Conservation (phyloP, 148 eudicot genomes). For the Cornus controversa region DNA sequence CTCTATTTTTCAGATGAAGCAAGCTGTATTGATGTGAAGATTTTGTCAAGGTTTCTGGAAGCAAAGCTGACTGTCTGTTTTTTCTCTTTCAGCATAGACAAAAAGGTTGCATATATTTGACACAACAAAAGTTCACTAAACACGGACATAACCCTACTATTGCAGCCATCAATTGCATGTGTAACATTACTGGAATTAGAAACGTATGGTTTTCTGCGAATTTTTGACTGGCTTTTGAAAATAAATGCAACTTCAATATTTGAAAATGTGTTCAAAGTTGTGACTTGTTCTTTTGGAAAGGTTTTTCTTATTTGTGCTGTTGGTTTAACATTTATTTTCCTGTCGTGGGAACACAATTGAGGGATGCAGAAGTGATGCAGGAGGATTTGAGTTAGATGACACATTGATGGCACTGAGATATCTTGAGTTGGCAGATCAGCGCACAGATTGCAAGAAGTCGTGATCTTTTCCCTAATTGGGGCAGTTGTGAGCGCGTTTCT, state of each 20-base stretch:
- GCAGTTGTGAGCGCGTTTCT: too few relatives aligned
- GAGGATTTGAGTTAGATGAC: too few relatives aligned
- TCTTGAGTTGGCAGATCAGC: too few relatives aligned
- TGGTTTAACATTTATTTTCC: not conserved
- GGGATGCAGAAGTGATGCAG: too few relatives aligned
- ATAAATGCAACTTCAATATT: not conserved
- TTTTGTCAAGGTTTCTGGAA: slow-evolving; percentile 69
- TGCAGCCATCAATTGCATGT: not conserved
- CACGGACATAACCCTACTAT: not conserved
- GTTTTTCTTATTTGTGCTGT: not conserved
- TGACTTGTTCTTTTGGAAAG: not conserved
- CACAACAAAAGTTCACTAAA: not conserved
- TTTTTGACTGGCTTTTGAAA: not conserved
- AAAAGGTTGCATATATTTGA: slow-evolving; percentile 42
- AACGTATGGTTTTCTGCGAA: not conserved
- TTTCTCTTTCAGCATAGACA: slow-evolving; percentile 48
- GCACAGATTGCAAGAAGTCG: too few relatives aligned
- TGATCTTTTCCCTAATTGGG: too few relatives aligned
- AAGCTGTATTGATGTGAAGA: slow-evolving; percentile 64
- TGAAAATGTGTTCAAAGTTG: not conserved
- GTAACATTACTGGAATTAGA: not conserved
- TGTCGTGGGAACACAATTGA: not conserved
- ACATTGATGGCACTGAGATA: too few relatives aligned
- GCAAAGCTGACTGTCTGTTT: slow-evolving; percentile 82
- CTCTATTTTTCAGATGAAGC: slow-evolving; percentile 38